Evolutionary conservation across 108 stramenopile genomes (phyloP).

Genomic region (Aurantiochytrium sp.): DNA sequence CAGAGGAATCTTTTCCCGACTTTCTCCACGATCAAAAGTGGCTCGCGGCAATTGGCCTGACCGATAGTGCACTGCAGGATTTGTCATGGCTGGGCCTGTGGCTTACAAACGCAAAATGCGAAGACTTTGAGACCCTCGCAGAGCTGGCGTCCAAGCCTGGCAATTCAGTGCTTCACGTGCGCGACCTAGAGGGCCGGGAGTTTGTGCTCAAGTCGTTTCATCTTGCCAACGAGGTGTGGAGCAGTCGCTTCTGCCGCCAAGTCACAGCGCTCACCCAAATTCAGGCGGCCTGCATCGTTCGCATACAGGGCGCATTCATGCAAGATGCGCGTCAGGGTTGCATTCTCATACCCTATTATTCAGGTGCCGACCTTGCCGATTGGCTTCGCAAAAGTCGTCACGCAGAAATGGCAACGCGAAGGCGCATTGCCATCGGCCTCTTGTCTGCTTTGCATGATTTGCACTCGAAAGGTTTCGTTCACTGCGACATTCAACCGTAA

Average conservation of each 20-base stretch:
- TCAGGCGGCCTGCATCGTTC: background rate
- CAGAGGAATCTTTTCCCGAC: too few species aligned
- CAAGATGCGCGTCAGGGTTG: background rate
- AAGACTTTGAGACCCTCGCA: too few species aligned
- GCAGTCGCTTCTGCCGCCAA: background rate
- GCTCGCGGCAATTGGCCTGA: too few species aligned
- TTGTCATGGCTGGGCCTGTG: too few species aligned
- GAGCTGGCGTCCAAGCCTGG: background rate
- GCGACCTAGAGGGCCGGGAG: background rate
- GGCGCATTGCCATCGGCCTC: constrained; percentile 42
- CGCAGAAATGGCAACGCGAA: background rate
- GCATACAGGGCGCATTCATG: background rate
- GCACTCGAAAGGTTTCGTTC: constrained; percentile 22
- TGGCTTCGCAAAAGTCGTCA: background rate
- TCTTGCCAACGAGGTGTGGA: background rate
- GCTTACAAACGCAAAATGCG: too few species aligned
- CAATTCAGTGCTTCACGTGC: background rate
- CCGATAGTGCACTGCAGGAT: too few species aligned
- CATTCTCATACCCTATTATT: background rate
- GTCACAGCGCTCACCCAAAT: background rate
- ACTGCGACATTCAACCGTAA: constrained; percentile 29
- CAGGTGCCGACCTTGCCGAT: background rate
- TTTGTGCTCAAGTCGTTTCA: background rate
- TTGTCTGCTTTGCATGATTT: constrained; percentile 42
- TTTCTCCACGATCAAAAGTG: too few species aligned